Conservation (phyloP, 1,284 basidiomycete species). For the Leccinum solheimii region DNA sequence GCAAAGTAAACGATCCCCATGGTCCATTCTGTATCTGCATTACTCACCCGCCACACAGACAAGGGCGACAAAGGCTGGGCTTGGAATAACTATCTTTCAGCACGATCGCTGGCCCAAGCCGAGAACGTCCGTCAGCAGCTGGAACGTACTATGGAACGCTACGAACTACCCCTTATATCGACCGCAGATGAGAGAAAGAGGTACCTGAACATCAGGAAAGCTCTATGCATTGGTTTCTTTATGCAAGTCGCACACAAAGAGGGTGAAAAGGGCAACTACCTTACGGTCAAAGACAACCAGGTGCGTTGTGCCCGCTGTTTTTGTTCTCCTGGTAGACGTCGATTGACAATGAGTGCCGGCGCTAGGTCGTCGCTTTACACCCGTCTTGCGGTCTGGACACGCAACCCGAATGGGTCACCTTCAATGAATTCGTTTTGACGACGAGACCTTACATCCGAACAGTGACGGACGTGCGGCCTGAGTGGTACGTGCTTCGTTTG, state of each 20-base stretch:
- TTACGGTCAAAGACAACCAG: constrained; percentile 95
- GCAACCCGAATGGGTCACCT: constrained; percentile 96
- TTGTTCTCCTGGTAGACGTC: neutral
- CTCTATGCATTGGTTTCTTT: constrained; percentile 93
- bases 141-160: constrained; percentile 92
- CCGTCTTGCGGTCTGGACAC: constrained; percentile 91
- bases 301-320: constrained; percentile 31
- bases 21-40: neutral
- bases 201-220: constrained; percentile 79
- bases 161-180: constrained; percentile 81
- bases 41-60: constrained; percentile 44
- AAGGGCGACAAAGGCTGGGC: constrained; percentile 84
- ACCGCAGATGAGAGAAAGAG: constrained; percentile 78
- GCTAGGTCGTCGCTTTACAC: constrained; percentile 82
- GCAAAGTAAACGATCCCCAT: constrained; percentile 56
- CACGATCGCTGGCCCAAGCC: constrained; percentile 84
- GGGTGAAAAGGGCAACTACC: constrained; percentile 84
- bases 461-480: constrained; percentile 84
- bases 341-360: constrained; percentile 3
- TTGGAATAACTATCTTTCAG: constrained; percentile 90
- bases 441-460: constrained; percentile 89
- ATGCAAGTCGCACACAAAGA: constrained; percentile 98
- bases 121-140: constrained; percentile 96
- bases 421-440: constrained; percentile 98
- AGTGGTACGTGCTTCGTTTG: constrained; percentile 66